These are phyloP conservation scores for Musa troglodytarum DNA, from an alignment of 176 grass and related monocot species.

Conservation along the genomic window DNA sequence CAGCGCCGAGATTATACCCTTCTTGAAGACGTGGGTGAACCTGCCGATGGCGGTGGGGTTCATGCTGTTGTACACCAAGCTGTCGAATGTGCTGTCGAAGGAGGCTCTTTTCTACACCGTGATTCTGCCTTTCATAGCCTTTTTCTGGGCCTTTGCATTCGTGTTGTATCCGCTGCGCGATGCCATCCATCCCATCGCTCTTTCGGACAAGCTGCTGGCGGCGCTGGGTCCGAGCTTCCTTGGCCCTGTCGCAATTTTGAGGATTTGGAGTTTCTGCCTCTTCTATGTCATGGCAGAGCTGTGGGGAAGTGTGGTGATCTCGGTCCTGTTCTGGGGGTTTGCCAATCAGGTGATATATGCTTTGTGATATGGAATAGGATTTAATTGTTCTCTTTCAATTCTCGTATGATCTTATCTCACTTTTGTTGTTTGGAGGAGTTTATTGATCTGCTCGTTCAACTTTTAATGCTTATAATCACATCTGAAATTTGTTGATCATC, in stretches of 20 bases:
- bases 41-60: constrained; percentile 77
- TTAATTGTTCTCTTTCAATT: background rate
- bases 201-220: constrained; percentile 61
- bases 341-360: constrained; percentile 57
- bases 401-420: background rate
- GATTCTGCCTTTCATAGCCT: constrained; percentile 81
- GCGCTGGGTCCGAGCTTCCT: constrained; percentile 70
- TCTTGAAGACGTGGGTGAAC: constrained; percentile 88
- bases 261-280: constrained; percentile 87
- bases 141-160: constrained; percentile 72
- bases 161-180: constrained; percentile 65
- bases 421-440: no score
- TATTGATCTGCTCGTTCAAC: no score
- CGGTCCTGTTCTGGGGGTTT: constrained; percentile 87
- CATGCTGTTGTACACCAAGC: constrained; percentile 91
- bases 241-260: constrained; percentile 57
- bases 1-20: constrained; percentile 83
- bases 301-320: constrained; percentile 87
- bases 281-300: constrained; percentile 97
- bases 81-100: constrained; percentile 56
- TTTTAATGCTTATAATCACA: no score
- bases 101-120: constrained; percentile 83
- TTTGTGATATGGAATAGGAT: constrained; percentile 1
- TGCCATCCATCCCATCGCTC: constrained; percentile 55
- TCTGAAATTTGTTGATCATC: no score